Conservation (phyloP, 768 basidiomycete genomes). For the Gymnopilus junonius region DNA sequence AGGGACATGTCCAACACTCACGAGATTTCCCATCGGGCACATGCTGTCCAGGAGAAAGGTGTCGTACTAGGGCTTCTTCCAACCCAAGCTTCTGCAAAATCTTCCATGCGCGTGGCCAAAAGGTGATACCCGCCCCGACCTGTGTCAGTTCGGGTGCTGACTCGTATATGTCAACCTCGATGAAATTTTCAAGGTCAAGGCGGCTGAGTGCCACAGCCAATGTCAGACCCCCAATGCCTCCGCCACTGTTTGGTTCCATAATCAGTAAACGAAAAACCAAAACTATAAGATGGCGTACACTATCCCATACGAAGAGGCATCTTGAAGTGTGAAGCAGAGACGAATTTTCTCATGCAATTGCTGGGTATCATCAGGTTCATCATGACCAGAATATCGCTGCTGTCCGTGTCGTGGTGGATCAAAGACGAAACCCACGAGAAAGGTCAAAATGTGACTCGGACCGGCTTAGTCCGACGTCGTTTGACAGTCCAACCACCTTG, state of each 20-base stretch:
- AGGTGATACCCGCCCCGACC: constrained; percentile 43
- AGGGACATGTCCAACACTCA: background rate
- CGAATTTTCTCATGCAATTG: background rate
- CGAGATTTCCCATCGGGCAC: constrained; percentile 20
- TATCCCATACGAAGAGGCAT: constrained; percentile 20
- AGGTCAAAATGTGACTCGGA: background rate
- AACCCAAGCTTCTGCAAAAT: constrained; percentile 27
- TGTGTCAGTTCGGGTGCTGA: constrained; percentile 39
- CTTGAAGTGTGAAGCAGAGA: background rate
- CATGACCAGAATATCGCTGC: background rate
- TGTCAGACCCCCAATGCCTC: constrained; percentile 35
- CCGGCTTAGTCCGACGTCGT: background rate
- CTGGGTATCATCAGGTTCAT: background rate
- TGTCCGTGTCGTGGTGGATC: background rate
- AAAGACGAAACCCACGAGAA: background rate
- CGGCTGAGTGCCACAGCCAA: constrained; percentile 27
- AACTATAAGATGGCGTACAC: constrained; percentile 8
- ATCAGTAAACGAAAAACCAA: background rate
- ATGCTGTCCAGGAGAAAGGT: constrained; percentile 20
- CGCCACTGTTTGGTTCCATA: constrained; percentile 23
- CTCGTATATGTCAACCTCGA: constrained; percentile 44
- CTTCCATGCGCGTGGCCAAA: constrained; percentile 34
- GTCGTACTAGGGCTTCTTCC: constrained; percentile 13
- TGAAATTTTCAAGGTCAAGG: constrained; percentile 27
- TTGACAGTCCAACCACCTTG: background rate